A percentile compares a stretch with the other conserved stretches of the same genome.
These are phyloP conservation scores for Colletotrichum ledebouriae DNA, from an alignment of 2,329 filamentous ascomycete genomes.

Conservation along the genomic window DNA sequence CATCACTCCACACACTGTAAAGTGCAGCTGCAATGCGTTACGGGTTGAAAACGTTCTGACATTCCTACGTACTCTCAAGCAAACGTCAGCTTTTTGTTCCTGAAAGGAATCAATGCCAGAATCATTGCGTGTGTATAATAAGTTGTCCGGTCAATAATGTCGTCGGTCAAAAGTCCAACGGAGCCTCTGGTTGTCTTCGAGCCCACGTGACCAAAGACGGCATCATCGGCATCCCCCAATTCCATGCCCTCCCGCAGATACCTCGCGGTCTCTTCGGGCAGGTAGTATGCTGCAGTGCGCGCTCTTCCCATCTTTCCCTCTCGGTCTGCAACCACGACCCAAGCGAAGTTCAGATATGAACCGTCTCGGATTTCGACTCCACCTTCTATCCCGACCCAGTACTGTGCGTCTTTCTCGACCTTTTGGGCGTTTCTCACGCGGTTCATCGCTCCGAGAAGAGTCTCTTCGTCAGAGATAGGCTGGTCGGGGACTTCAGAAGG, in stretches of 20 bases:
- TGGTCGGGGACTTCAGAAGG: conserved; percentile 56
- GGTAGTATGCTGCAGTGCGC: conserved; percentile 54
- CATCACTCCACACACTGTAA: too few species aligned
- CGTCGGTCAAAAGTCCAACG: conserved; percentile 56
- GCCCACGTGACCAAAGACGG: conserved; percentile 53
- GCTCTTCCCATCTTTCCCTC: conserved; percentile 52
- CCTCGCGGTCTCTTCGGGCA: conserved; percentile 53
- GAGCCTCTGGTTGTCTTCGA: conserved; percentile 56
- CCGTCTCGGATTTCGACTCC: conserved; percentile 50
- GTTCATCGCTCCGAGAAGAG: conserved; percentile 55
- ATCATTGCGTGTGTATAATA: conserved; percentile 57
- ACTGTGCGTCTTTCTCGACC: conserved; percentile 51
- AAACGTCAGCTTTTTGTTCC: conserved; percentile 53
- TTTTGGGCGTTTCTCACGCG: conserved; percentile 51
- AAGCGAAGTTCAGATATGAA: conserved; percentile 55
- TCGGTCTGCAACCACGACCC: conserved; percentile 52
- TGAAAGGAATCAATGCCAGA: conserved; percentile 57
- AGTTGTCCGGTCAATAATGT: conserved; percentile 52
- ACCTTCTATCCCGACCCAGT: conserved; percentile 58
- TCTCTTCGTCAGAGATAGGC: conserved; percentile 55
- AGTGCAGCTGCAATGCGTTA: too few species aligned
- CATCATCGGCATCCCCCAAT: conserved; percentile 56
- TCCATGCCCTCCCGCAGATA: conserved; percentile 55
- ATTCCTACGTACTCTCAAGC: not conserved
- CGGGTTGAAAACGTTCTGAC: not conserved